Percentiles rank a stretch among this genome's conserved stretches.
Evolutionary conservation across 1,284 basidiomycete species (phyloP).

Genomic region (Pyrrhoderma noxium): DNA sequence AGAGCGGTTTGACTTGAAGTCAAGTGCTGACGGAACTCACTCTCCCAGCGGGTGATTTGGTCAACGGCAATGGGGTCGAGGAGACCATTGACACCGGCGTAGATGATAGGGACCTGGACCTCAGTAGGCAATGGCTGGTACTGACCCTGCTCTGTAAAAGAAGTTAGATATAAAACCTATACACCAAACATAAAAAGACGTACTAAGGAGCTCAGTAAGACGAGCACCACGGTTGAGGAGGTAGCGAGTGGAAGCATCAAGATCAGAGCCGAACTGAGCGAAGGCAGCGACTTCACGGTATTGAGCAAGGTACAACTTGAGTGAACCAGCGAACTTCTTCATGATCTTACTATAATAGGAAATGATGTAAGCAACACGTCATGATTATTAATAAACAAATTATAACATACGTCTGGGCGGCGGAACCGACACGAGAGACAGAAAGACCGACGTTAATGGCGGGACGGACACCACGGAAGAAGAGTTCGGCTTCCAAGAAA

Average conservation of each 20-base stretch:
- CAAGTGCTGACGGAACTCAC: conserved; percentile 81
- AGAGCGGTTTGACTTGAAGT: conserved; percentile 61
- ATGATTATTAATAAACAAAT: not conserved
- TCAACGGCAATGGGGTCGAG: conserved; percentile 92
- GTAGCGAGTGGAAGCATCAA: conserved; percentile 98
- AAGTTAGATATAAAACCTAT: not conserved
- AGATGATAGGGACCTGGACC: conserved; percentile 97
- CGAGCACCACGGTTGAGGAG: conserved; percentile 95
- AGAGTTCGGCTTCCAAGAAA: conserved; percentile 98
- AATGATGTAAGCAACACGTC: not conserved
- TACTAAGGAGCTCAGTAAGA: conserved; percentile 95
- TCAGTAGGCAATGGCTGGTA: conserved; percentile 91
- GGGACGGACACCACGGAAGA: conserved; percentile 99
- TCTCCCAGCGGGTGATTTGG: conserved; percentile 92
- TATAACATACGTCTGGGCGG: conserved; percentile 84
- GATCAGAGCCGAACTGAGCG: conserved; percentile 99
- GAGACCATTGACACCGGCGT: conserved; percentile 98
- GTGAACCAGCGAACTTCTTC: conserved; percentile 99
- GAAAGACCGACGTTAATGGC: conserved; percentile 99
- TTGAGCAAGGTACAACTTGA: conserved; percentile 99
- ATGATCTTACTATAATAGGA: conserved; percentile 74
- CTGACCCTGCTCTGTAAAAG: conserved; percentile 82
- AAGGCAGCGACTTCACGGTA: conserved; percentile 99
- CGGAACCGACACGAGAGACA: conserved; percentile 99
- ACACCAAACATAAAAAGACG: conserved; percentile 24